Percentiles rank a stretch among this genome's conserved stretches.
phyloP scores from a whole-genome alignment of 768 basidiomycete species.

The Boletus rubescentipes region DNA sequence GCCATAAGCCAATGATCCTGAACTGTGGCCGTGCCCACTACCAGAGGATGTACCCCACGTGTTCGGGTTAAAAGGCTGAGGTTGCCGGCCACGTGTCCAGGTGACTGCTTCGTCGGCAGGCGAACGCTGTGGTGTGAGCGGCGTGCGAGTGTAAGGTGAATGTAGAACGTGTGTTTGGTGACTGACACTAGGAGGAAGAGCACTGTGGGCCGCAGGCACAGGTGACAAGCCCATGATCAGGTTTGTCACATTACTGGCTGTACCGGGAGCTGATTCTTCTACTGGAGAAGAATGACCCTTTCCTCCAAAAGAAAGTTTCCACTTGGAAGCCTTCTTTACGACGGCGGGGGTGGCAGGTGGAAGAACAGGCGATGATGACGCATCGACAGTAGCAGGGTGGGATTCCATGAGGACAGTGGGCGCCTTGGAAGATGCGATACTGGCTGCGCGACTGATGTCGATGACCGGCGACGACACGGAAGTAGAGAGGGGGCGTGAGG shows the following conservation, averaged over 20 bases:
- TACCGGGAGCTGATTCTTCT: conserved; percentile 48
- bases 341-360: conserved; percentile 37
- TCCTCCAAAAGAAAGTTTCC: conserved; percentile 51
- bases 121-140: conserved; percentile 33
- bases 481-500: conserved; percentile 32
- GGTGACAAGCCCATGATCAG: conserved; percentile 61
- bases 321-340: conserved; percentile 77
- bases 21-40: conserved; percentile 6
- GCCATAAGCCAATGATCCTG: conserved; percentile 12
- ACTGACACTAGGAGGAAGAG: not conserved
- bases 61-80: conserved; percentile 19
- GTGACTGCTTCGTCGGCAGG: conserved; percentile 43
- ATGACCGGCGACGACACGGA: conserved; percentile 16
- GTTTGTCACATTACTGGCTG: conserved; percentile 74
- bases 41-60: conserved; percentile 22
- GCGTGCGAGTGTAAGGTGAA: conserved; percentile 29
- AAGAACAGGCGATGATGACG: conserved; percentile 21
- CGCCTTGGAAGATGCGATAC: conserved; percentile 36
- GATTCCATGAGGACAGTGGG: conserved; percentile 36
- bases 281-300: conserved; percentile 50
- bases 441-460: conserved; percentile 25
- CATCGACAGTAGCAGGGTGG: conserved; percentile 13
- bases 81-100: conserved; percentile 51
- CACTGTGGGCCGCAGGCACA: conserved; percentile 8
- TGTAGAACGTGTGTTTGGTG: conserved; percentile 15